phyloP scores from a whole-genome alignment of 23 red algal genomes.

The Gracilaria domingensis region DNA sequence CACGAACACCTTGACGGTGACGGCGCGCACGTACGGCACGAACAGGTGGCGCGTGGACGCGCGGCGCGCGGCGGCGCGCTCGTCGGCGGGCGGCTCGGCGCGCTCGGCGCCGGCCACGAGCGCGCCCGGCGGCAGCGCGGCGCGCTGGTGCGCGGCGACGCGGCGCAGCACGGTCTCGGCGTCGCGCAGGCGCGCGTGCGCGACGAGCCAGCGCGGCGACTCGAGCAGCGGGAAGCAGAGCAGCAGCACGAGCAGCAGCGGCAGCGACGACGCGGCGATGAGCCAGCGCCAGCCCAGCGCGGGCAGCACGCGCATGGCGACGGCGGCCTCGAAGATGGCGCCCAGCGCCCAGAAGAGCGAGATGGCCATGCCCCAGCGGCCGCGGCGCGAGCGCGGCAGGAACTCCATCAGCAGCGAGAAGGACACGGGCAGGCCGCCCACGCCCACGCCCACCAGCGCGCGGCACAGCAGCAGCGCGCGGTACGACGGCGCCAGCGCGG shows the following conservation, averaged over 20 bases:
- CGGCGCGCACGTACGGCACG: not conserved
- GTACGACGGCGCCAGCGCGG: slow-evolving; percentile 43
- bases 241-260: slow-evolving; percentile 32
- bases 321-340: slow-evolving; percentile 49
- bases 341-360: slow-evolving; percentile 73
- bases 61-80: too few species aligned
- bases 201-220: slow-evolving; percentile 63
- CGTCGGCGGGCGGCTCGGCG: not conserved
- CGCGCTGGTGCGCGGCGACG: slow-evolving; percentile 2
- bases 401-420: slow-evolving; percentile 70
- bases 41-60: slow-evolving; percentile 1
- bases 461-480: slow-evolving; percentile 32
- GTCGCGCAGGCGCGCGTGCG: not conserved
- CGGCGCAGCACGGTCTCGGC: not conserved
- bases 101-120: not conserved
- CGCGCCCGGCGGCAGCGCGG: slow-evolving; percentile 8
- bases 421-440: slow-evolving; percentile 68
- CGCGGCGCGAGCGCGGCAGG: slow-evolving; percentile 35
- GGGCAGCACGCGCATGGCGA: slow-evolving; percentile 58
- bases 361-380: slow-evolving; percentile 51
- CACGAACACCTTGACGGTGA: slow-evolving; percentile 35
- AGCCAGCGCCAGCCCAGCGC: slow-evolving; percentile 57
- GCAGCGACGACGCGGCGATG: slow-evolving; percentile 56
- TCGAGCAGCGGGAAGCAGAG: slow-evolving; percentile 21
- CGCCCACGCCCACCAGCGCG: slow-evolving; percentile 46